Conservation (phyloP, 2,329 filamentous ascomycete genomes). For the Elsinoe ampelina region DNA sequence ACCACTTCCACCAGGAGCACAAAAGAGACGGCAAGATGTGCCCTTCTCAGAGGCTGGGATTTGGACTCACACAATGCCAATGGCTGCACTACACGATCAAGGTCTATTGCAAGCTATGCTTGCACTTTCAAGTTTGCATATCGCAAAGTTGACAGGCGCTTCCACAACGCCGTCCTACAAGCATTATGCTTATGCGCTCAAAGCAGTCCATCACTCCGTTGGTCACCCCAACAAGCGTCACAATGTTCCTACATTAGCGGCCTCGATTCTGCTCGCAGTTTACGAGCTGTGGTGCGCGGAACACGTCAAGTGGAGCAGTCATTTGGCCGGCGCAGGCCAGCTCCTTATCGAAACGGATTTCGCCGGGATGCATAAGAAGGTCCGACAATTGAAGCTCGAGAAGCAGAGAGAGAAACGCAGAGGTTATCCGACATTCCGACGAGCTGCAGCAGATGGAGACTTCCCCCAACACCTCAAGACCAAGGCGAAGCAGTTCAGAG, state of each 20-base stretch:
- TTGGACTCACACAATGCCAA: conserved; percentile 70
- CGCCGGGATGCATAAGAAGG: conserved; percentile 58
- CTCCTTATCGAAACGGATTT: conserved; percentile 78
- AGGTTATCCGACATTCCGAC: conserved; percentile 6
- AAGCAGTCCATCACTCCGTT: conserved; percentile 68
- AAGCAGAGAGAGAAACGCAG: conserved; percentile 25
- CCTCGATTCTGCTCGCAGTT: conserved; percentile 75
- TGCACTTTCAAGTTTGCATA: conserved; percentile 76
- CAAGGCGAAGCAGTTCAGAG: conserved; percentile 6
- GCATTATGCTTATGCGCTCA: conserved; percentile 81
- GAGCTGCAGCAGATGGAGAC: not conserved
- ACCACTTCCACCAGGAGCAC: conserved; percentile 58
- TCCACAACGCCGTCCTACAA: conserved; percentile 74
- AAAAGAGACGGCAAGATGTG: conserved; percentile 39
- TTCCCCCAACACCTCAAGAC: not conserved
- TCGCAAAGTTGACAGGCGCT: conserved; percentile 67
- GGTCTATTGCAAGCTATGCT: conserved; percentile 84
- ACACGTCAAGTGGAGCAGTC: conserved; percentile 91
- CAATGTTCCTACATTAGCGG: conserved; percentile 75
- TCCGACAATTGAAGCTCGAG: conserved; percentile 54
- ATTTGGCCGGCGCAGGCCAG: conserved; percentile 74
- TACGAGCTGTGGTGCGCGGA: conserved; percentile 94
- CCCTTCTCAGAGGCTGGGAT: conserved; percentile 51
- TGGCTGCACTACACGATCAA: conserved; percentile 75
- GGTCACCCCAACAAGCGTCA: conserved; percentile 58